A percentile compares a stretch with the other conserved stretches of the same genome.
Conservation (phyloP, 805 yeast species). For the Candida alai region DNA sequence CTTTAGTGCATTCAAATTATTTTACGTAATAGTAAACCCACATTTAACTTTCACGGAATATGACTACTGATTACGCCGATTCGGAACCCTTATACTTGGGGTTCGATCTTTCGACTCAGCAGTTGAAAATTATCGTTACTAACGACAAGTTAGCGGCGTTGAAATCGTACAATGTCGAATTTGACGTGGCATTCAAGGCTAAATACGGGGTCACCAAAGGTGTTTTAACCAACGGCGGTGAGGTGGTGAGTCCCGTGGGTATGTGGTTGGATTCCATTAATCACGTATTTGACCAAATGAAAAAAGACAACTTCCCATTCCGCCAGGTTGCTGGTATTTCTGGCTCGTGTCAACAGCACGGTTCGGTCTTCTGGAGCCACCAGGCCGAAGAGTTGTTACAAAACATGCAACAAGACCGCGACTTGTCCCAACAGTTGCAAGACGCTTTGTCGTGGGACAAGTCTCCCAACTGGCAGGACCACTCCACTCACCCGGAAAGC, state of each 20-base stretch:
- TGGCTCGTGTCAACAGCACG: constrained; percentile 93
- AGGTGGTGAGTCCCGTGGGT: constrained; percentile 74
- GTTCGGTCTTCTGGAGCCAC: constrained; percentile 76
- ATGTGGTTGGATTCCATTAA: constrained; percentile 90
- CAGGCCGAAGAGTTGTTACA: constrained; percentile 41
- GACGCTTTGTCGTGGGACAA: constrained; percentile 56
- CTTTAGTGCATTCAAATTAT: neutral
- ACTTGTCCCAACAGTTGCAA: constrained; percentile 45
- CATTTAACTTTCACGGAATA: too few species aligned
- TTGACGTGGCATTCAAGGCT: constrained; percentile 58
- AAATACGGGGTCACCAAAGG: constrained; percentile 70
- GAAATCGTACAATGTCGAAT: constrained; percentile 61
- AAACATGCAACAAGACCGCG: constrained; percentile 24
- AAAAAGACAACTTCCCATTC: constrained; percentile 52
- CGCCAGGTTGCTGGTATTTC: constrained; percentile 58
- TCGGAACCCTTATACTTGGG: constrained; percentile 48
- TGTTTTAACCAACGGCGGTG: constrained; percentile 56
- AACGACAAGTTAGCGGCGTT: constrained; percentile 50
- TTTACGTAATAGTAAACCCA: neutral
- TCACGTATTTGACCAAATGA: constrained; percentile 51
- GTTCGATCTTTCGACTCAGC: constrained; percentile 87
- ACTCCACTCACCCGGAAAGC: constrained; percentile 73
- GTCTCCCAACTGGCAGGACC: constrained; percentile 96
- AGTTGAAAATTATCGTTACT: constrained; percentile 70
- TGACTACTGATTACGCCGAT: constrained; percentile 4